Base-by-base conservation (phyloP, 2,329 filamentous ascomycete genomes). In the Colletotrichum cereale region DNA sequence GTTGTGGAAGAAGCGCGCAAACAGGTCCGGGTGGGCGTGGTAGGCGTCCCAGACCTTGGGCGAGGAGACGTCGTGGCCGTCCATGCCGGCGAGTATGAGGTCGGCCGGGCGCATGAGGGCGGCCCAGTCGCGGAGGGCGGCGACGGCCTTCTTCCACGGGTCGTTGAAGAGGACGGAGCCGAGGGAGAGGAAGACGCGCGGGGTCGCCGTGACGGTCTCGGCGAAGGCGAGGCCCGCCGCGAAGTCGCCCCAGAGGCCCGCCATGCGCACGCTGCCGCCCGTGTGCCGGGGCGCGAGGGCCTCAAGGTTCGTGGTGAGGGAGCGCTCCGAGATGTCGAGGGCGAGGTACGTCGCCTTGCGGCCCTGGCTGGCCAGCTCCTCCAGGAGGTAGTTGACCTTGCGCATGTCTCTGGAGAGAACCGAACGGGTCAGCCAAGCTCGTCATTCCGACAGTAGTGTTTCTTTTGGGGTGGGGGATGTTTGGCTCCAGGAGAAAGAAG, bases 131-230 rank as follows among this genome's bases (percentile, higher is more conserved):
- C 79, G 79, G 34, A 84, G 75, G 52, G 82, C 78, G 5, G 72
- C 66, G 36, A 83, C 67, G 2, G 82, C 82, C 36, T 77, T 76
- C 2, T 75, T 71, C 79, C 81, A 83, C 11, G 77, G 76, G 73
- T 84, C 82, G 61, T 84, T 84, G 75, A 82, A 84, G 24, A 84
- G 76, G 5, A 84, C 82, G 10, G 82, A 84, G 3, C 82, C 82
- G 3, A 84, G 77, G 0, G 82, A 84, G 10, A 84, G 76, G 64
- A 83, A 82, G n/a, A 83, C 73, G 18, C 80, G 77, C 2, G 78
- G 80, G 2, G 76, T 74, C 21, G 74, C 58, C n/a, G 74, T 60
- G 38, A 82, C 78, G 10, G 74, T 68, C 48, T 77, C 70, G 44
- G 80, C 76, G 64, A 79, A 81, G 4, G 74, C 66, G 71, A 80